Evolutionary conservation across 1,139 yeast genomes (phyloP), one percentile per base, ranked within the genome.

Genomic region (Protomyces arabidopsidicola): DNA sequence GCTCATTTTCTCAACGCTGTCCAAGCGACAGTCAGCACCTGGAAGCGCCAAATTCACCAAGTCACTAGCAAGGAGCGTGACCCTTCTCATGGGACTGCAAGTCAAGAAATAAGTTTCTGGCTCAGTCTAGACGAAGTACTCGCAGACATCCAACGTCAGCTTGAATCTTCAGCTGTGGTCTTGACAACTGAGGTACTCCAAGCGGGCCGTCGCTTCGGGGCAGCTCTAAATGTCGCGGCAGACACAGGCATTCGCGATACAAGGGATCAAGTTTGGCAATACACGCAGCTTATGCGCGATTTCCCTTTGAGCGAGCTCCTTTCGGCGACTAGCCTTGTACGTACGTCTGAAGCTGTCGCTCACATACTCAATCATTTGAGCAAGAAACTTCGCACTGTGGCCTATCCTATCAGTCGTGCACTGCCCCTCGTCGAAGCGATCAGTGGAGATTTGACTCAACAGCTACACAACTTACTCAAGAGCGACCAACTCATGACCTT

Each of bases 91-190:
- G 90, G 89, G 0, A 77, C 82, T 0, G 83, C 90, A 0, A 70
- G 77, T 0, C 93, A 88, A 63, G 97, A 91, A 71, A 79, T 87
- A 12, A 83, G 81, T 61, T 91, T 88, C 70, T 91, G 98, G 97
- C 77, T 78, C 24, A 82, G 90, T 0, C 79, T 88, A 78, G 95
- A 88, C 70, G 73, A 76, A 1, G 86, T 90, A 0, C 75, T 91
- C 45, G 67, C 71, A 4, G 78, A 84, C 3, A 78, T 89, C 1
- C 82, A 82, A 60, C 77, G 78, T 1, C 97, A 90, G 72, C 74
- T 88, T 1, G 74, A 79, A 9, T 77, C 83, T 0, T 78, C 80
- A 0, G 85, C 83, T 39, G 82, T 89, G 0, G 76, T 75, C 31
- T 72, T 81, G n/a, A 83, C 95, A 0, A 74, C 90, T 24, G 83